Conservation (phyloP, 1,284 basidiomycete species). For the Rhodotorula sp. region DNA sequence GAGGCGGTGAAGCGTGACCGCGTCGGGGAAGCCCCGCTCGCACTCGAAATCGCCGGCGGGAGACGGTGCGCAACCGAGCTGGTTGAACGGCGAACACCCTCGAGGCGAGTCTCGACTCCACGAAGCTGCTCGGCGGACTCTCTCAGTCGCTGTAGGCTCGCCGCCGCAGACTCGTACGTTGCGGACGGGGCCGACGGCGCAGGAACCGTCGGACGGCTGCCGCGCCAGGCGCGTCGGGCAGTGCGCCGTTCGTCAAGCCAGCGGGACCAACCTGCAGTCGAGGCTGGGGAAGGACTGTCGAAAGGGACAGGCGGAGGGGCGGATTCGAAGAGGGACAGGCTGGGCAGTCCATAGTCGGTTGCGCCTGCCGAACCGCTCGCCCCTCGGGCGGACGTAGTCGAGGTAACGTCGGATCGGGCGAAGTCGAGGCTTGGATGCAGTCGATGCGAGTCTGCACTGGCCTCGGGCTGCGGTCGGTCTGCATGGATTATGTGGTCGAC, state of each 20-base stretch:
- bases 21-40: neutral
- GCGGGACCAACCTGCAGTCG: neutral
- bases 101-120: neutral
- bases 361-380: no score
- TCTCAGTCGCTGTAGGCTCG: constrained; percentile 7
- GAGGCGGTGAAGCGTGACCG: neutral
- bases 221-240: neutral
- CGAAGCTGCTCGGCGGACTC: constrained; percentile 16
- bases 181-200: no score
- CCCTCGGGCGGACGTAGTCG: neutral
- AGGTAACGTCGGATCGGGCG: no score
- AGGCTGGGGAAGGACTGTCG: neutral
- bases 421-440: neutral
- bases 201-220: neutral
- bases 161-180: neutral
- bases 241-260: constrained; percentile 6
- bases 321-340: no score
- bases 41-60: neutral
- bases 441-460: no score
- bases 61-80: neutral
- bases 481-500: no score
- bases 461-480: no score
- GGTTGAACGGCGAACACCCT: neutral
- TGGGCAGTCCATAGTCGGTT: no score
- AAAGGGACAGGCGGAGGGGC: neutral